These are phyloP conservation scores for Plantago lanceolata DNA, from an alignment of 305 asterid species.

Conservation along the genomic window DNA sequence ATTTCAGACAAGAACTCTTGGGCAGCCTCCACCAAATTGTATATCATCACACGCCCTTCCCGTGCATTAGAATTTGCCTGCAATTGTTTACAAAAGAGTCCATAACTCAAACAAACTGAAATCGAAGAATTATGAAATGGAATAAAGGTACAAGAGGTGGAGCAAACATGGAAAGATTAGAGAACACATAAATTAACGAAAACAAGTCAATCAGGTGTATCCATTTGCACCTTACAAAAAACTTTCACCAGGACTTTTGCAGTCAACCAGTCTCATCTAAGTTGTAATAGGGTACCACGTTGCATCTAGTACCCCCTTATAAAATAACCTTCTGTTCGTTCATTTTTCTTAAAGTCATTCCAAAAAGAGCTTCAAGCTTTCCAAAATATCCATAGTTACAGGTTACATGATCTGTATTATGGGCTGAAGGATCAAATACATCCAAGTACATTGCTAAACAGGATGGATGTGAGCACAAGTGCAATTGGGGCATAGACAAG, in stretches of 20 bases:
- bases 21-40: conserved; percentile 97
- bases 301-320: neutral
- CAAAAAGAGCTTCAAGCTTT: neutral
- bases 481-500: neutral
- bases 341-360: neutral
- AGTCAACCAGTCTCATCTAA: neutral
- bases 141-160: neutral
- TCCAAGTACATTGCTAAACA: neutral
- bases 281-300: neutral
- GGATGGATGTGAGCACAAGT: neutral
- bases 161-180: neutral
- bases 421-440: neutral
- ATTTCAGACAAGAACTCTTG: conserved; percentile 97
- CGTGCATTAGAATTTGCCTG: conserved; percentile 94
- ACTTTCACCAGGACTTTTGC: neutral
- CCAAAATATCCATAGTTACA: neutral
- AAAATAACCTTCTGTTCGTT: too few relatives aligned
- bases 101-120: neutral
- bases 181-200: neutral
- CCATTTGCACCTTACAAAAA: neutral
- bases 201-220: neutral
- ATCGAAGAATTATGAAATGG: too few relatives aligned
- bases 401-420: neutral
- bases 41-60: conserved; percentile 98
- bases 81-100: conserved; percentile 16